A percentile compares a stretch with the other conserved stretches of the same genome.
phyloP scores from a whole-genome alignment of 1,284 basidiomycete genomes.

The Sporisorium sorghi region DNA sequence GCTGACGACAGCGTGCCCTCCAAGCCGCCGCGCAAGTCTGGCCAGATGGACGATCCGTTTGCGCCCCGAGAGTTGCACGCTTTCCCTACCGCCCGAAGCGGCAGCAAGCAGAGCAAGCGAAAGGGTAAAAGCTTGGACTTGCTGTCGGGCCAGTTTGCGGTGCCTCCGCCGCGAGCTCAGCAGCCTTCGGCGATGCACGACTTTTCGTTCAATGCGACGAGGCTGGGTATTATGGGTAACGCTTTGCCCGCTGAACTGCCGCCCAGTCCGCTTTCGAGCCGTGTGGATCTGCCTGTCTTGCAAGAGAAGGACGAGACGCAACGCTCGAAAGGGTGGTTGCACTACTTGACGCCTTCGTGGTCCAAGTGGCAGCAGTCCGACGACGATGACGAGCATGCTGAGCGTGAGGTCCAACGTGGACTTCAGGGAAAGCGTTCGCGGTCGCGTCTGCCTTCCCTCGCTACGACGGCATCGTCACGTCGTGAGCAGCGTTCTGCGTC shows the following conservation, averaged over 20 bases:
- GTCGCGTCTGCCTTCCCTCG: slow-evolving; percentile 5
- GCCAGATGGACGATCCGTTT: neutral
- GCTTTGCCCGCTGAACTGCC: slow-evolving; percentile 9
- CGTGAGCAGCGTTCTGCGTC: slow-evolving; percentile 10
- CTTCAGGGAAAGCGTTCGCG: slow-evolving; percentile 4
- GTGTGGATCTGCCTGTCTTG: neutral
- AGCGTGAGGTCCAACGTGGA: too few relatives aligned
- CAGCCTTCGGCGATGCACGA: slow-evolving; percentile 2
- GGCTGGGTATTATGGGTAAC: slow-evolving; percentile 19
- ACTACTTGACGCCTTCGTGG: slow-evolving; percentile 11
- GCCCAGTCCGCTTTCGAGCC: slow-evolving; percentile 15
- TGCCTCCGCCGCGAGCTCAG: neutral
- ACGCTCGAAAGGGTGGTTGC: slow-evolving; percentile 10
- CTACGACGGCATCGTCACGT: neutral
- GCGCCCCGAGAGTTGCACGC: too few relatives aligned
- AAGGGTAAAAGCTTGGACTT: slow-evolving; percentile 14
- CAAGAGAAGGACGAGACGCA: slow-evolving; percentile 4
- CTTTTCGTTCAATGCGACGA: slow-evolving; percentile 14
- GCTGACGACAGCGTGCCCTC: neutral
- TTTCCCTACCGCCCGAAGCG: too few relatives aligned
- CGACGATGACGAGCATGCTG: neutral
- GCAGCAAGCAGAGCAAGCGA: neutral
- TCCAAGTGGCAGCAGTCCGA: neutral
- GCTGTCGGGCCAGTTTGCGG: neutral
- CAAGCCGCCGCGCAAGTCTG: slow-evolving; percentile 1